A percentile compares a stretch with the other conserved stretches of the same genome.
These are phyloP conservation scores for Canavalia gladiata DNA, from an alignment of 306 rosid species.

Conservation along the genomic window DNA sequence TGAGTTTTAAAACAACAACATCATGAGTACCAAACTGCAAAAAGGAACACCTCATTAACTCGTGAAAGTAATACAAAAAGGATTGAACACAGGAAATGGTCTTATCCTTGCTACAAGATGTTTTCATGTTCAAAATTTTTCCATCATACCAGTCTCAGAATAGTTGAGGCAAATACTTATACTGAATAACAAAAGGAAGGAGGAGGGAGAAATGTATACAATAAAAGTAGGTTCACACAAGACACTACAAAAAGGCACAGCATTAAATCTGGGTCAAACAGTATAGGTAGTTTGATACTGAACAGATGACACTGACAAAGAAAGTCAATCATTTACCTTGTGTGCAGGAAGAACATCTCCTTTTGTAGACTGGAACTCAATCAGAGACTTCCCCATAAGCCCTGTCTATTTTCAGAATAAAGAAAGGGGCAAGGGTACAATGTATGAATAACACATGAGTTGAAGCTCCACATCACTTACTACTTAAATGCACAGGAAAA, in stretches of 20 bases:
- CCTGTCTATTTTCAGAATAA: slow-evolving; percentile 75
- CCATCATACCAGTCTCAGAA: slow-evolving; percentile 15
- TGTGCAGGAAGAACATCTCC: slow-evolving; percentile 98
- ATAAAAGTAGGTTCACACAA: slow-evolving; percentile 10
- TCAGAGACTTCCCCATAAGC: slow-evolving; percentile 93
- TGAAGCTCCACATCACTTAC: slow-evolving; percentile 23
- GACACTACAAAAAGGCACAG: slow-evolving; percentile 17
- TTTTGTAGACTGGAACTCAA: slow-evolving; percentile 87
- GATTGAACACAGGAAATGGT: slow-evolving; percentile 27
- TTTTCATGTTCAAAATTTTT: neutral
- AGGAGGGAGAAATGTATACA: slow-evolving; percentile 28
- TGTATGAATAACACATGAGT: slow-evolving; percentile 40
- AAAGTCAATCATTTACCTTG: slow-evolving; percentile 66
- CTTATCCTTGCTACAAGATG: neutral
- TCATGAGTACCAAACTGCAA: slow-evolving; percentile 92
- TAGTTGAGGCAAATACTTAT: slow-evolving; percentile 8
- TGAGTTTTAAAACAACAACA: slow-evolving; percentile 91
- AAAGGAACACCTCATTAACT: slow-evolving; percentile 23
- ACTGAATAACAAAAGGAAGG: neutral
- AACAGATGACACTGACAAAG: slow-evolving; percentile 25
- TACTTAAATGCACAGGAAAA: slow-evolving; percentile 27
- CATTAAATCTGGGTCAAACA: neutral
- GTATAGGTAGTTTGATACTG: slow-evolving; percentile 15
- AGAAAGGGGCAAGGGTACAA: slow-evolving; percentile 18
- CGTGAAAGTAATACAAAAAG: slow-evolving; percentile 22